Base-by-base conservation (phyloP, 345 rosid species). In the Camelina hispida region DNA sequence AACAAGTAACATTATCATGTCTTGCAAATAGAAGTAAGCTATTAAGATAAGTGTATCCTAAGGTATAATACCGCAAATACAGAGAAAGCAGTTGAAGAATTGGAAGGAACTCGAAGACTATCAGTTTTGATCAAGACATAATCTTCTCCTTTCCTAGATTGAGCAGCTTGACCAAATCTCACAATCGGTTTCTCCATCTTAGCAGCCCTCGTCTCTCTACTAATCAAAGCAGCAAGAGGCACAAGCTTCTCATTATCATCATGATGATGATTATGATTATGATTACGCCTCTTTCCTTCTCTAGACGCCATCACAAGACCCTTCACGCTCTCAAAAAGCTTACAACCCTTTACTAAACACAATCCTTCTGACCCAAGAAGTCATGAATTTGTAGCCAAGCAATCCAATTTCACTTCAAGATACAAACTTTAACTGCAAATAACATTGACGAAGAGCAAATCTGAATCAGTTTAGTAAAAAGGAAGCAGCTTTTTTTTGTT, bases 111-210 rank as follows among this genome's bases (percentile, higher is more conserved):
- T 66, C 96, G 73, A 37, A 81, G 84, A 78, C 86, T 88, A 74
- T 91, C 93, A 6, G 81, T 84, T 74, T 89, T 91, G 46, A 89
- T 79, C 72, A 89, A 83, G 82, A 85, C 82, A 73, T 85, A 89
- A 82, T 93, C 98, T 78, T 91, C 98, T 60, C 97, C 97, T 81
- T 93, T 93, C 69, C 83, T 88, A 73, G 94, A 86, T 79, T 88
- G 98, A 72, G 91, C 93, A 8, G 97, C 93, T 9, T 81, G 83
- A 3, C 97, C 94, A 44, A 50, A 84, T 72, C 84, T 81, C 43
- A 93, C 75, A 69, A 80, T 80, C 12, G 98, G 97, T 79, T 84
- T 91, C 86, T 89, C 96, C 87, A 91, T 76, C 82, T 86, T 93
- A 82, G 90, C 96, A 55, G 54, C 85, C 59, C 48, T 87, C 70